Conservation (phyloP, 441 rosid species). For the Cnidoscolus chayamansa region DNA sequence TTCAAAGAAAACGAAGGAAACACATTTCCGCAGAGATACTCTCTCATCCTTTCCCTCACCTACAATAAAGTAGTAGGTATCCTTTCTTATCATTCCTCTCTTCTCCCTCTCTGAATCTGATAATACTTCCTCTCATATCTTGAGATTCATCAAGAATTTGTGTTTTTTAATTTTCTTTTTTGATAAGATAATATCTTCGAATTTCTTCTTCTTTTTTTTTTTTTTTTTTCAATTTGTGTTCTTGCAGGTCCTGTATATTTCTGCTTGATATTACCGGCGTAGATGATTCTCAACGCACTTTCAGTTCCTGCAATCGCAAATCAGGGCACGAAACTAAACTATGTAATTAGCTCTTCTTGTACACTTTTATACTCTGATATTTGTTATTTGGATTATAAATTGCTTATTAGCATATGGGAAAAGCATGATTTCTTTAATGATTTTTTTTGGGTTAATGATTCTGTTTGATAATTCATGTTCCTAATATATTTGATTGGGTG, state of each 20-base stretch:
- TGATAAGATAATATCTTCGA: no score
- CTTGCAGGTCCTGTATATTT: background rate
- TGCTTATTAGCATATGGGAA: no score
- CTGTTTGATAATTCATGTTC: background rate
- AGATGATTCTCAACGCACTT: slow-evolving; percentile 26
- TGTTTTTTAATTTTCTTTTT: background rate
- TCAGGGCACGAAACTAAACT: slow-evolving; percentile 8
- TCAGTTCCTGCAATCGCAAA: slow-evolving; percentile 27
- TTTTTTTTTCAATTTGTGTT: background rate
- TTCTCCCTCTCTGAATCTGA: background rate
- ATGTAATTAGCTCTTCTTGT: slow-evolving; percentile 26
- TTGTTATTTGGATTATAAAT: background rate
- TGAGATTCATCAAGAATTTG: background rate
- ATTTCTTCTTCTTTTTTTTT: no score
- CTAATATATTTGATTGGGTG: no score
- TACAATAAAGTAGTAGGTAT: background rate
- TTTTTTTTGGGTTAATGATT: no score
- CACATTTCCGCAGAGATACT: background rate
- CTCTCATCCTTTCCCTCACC: slow-evolving; percentile 2
- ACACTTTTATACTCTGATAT: background rate
- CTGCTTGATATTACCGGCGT: slow-evolving; percentile 1
- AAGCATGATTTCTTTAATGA: no score
- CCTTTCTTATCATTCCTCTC: background rate
- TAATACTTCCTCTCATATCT: background rate
- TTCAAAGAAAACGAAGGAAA: background rate